Percentiles rank a stretch among this genome's conserved stretches.
Conservation (phyloP, 371 early-diverging fungal species). For the Apophysomyces trapeziformis region DNA sequence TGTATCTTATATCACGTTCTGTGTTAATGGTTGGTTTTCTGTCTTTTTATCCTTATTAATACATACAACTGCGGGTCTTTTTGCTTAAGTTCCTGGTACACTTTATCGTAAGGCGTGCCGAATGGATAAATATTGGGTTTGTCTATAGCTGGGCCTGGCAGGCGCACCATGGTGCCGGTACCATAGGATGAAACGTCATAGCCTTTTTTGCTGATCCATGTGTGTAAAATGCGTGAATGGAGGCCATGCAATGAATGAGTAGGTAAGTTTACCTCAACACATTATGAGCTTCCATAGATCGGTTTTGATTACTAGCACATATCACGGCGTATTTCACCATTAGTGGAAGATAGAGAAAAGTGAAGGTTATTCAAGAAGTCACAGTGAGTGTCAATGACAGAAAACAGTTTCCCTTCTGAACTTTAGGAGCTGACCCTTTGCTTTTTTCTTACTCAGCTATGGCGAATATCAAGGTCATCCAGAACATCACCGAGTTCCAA, state of each 20-base stretch:
- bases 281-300: constrained; percentile 97
- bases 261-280: constrained; percentile 63
- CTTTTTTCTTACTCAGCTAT: background rate
- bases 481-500: constrained; percentile 38
- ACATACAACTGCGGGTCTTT: constrained; percentile 77
- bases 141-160: constrained; percentile 89
- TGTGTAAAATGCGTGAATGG: constrained; percentile 10
- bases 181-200: constrained; percentile 87
- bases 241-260: constrained; percentile 1
- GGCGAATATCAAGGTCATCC: constrained; percentile 16
- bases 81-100: constrained; percentile 81
- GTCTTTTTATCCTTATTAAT: background rate
- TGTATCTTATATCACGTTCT: constrained; percentile 55
- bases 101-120: constrained; percentile 90
- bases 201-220: constrained; percentile 63
- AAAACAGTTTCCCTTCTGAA: background rate
- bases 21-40: background rate
- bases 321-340: constrained; percentile 91
- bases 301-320: constrained; percentile 97
- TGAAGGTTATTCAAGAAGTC: background rate
- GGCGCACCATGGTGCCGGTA: constrained; percentile 89
- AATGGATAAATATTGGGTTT: constrained; percentile 92
- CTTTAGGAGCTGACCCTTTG: background rate
- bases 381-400: background rate
- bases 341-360: background rate